phyloP scores from a whole-genome alignment of 148 eudicot species.

The Beta vulgaris region DNA sequence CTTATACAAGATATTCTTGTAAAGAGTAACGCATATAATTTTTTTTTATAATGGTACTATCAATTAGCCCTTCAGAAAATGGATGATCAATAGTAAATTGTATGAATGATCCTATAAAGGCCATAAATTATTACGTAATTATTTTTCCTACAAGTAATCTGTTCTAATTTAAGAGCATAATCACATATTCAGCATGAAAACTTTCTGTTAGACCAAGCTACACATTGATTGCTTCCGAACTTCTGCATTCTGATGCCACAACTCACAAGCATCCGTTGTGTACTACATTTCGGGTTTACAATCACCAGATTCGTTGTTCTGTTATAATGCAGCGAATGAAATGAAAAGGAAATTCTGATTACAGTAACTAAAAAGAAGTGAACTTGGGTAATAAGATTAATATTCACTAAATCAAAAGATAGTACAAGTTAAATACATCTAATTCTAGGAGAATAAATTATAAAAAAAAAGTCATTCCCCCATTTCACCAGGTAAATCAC shows the following conservation, averaged over 20 bases:
- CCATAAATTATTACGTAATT: no score
- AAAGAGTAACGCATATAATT: no score
- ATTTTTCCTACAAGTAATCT: no score
- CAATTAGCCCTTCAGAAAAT: no score
- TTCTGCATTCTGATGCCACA: background rate
- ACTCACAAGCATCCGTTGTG: background rate
- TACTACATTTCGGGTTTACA: background rate
- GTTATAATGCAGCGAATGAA: background rate
- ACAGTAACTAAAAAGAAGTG: background rate
- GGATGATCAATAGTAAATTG: no score
- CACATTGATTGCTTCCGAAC: background rate
- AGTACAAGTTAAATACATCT: no score
- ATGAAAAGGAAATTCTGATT: background rate
- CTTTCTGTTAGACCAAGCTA: background rate
- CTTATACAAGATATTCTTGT: no score
- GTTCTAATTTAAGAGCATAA: no score
- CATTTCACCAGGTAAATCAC: background rate
- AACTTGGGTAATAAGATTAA: no score
- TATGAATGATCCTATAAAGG: no score
- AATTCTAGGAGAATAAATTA: no score
- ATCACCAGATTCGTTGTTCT: background rate
- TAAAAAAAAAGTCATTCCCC: background rate
- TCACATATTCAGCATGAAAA: background rate
- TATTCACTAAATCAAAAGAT: background rate
- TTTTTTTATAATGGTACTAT: no score